Base-by-base conservation (phyloP, 139 green algal species). In the Chlamydomonas asymmetrica region DNA sequence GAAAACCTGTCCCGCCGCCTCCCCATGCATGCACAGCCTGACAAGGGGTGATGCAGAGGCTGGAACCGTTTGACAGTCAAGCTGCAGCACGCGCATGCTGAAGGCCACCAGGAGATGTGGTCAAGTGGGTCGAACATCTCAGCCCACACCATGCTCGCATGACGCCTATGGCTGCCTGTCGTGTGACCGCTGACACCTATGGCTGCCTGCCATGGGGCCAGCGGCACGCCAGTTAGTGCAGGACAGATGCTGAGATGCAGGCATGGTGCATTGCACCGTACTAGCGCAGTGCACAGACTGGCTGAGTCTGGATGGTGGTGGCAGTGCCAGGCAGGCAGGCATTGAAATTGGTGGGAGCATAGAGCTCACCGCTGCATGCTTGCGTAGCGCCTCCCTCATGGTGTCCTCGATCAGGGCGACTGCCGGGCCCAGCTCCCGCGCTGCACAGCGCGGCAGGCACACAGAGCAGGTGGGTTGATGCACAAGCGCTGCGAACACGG, bases 371-470 rank as follows among this genome's bases (percentile, higher is more conserved):
- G 69, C 41, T 52, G 81, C 71, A 16, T 54, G 39, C 39, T 57
- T 40, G 37, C 45, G 18, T 56, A 89, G 67, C 68, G 71, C 67
- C 27, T 60, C 66, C 29, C 84, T 23, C 84, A 89, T 81, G 16
- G 4, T 13, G 18, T 82, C 74, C 71, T 89, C 79, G n/a, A 88
- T 34, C 31, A 61, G 60, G 4, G 63, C 50, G 57, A 88, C 27
- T 45, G 65, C 73, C 16, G 79, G 79, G 18, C 76, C 70, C 38
- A 88, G 27, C 52, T 61, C 68, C 32, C 43, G 27, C 10, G 29
- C 48, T 49, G 32, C 16, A 40, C 65, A 7, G 65, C 41, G 41
- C 32, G 1, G 38, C 39, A 5, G 57, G 9, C 57, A 64, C 23
- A 22, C 32, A 16, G 29, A 27, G 56, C 23, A 64, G 56, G 56